Evolutionary conservation across 768 basidiomycete genomes (phyloP).

Genomic region (Roridomyces roridus): DNA sequence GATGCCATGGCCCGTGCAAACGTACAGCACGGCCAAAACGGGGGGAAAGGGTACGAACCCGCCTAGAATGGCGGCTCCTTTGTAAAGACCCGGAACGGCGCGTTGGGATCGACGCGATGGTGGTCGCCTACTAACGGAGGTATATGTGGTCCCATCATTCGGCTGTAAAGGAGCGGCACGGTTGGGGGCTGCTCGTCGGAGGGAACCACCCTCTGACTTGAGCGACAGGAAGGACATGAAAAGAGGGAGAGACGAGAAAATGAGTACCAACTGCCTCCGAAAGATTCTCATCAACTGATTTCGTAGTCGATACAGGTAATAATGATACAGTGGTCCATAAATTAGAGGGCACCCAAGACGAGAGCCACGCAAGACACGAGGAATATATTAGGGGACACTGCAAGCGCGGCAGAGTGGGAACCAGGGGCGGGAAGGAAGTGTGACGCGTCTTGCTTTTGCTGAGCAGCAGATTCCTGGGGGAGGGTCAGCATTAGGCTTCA

Average conservation of each 20-base stretch:
- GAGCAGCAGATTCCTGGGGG: conserved; percentile 55
- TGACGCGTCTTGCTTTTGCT: conserved; percentile 50
- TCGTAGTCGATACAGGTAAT: background rate
- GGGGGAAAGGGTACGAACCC: conserved; percentile 43
- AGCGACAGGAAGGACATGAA: conserved; percentile 15
- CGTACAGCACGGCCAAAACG: conserved; percentile 36
- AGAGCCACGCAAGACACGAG: conserved; percentile 26
- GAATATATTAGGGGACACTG: conserved; percentile 32
- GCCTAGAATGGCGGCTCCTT: conserved; percentile 18
- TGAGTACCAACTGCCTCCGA: background rate
- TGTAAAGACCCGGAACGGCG: conserved; percentile 4
- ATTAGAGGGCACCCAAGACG: conserved; percentile 11
- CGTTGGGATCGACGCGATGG: conserved; percentile 23
- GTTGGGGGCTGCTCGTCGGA: background rate
- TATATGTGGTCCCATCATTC: background rate
- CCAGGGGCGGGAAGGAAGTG: conserved; percentile 71
- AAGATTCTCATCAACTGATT: too few relatives aligned
- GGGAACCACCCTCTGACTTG: conserved; percentile 12
- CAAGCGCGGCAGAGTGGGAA: conserved; percentile 41
- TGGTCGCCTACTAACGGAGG: background rate
- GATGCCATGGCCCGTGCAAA: conserved; percentile 38
- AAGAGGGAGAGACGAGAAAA: background rate
- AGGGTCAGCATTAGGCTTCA: background rate
- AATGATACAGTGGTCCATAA: background rate
- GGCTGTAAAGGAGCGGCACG: conserved; percentile 9